Evolutionary conservation across 768 basidiomycete genomes (phyloP), one percentile per base, ranked within the genome.

Genomic region (Mycena crocata): DNA sequence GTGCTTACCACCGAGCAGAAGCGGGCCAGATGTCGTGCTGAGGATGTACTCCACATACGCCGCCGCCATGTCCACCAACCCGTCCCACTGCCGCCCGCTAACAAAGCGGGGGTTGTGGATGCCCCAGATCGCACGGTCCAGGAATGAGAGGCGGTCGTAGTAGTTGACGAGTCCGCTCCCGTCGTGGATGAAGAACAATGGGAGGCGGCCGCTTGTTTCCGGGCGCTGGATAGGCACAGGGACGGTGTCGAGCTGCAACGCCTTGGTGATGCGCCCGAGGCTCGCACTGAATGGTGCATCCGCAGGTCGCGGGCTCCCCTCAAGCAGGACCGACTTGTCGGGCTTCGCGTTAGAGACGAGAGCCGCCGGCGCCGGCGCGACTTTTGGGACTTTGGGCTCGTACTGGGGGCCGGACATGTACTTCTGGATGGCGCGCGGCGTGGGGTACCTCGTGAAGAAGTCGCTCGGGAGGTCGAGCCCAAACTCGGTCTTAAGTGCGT

Each of bases 181-280:
- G 66, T 93, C 92, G 69, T 93, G 91, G 13, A 93, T 80, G 26
- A 93, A 82, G 61, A 91, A 84, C 5, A 93, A 80, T 1, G 87
- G 90, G 0, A 75, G 57, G 4, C 52, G 64, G 15, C 57, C 30
- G 12, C 74, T 64, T 1, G 52, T 57, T 26, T 78, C 69, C 32
- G 68, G 44, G 6, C 31, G 72, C 62, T 87, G 89, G 42, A 89
- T 71, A 24, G 73, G 69, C 19, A 80, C 66, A 0, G 82, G 79
- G 9, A 72, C 67, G 5, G 64, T 70, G n/a, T 80, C 76, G 4
- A 79, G 73, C 23, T 62, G 67, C 19, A 77, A 61, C 37, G 69
- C 54, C 54, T 57, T 68, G 26, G 67, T 45, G 24, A 78, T 56
- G 23, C 64, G 31, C 13, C 31, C 52, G n/a, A 64, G 24, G 32